Base-by-base conservation (phyloP, 805 yeast species). In the Yarrowia deformans region DNA sequence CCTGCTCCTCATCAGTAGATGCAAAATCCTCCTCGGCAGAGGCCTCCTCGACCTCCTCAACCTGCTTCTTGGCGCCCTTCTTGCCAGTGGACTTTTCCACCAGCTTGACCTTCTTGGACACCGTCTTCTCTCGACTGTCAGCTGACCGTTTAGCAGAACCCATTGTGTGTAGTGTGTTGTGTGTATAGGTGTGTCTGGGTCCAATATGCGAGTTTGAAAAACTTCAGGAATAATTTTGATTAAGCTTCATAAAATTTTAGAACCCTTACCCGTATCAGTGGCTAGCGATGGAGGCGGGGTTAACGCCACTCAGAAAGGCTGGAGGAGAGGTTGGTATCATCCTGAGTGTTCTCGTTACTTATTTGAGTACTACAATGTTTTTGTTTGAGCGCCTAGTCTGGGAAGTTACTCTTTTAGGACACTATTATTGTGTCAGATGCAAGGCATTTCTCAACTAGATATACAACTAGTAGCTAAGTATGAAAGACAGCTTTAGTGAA, bases 111-210 rank as follows among this genome's bases (percentile, higher is more conserved):
- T 64, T 64, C 34, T 64, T 64, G 60, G 35, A 3, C 49, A 43
- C 64, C 29, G 39, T 56, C 64, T 56, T 56, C 16, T 56, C 64
- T 56, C 66, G 66, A 18, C 40, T 34, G 52, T 60, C 66, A 19
- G 66, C 66, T 14, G 66, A 60, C 42, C 66, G 66, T 45, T 60
- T 60, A 34, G 66, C 66, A 60, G 66, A 60, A 43, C 66, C 61
- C 50, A 66, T 42, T 9, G 34, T 54, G 32, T 43, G 34, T 42
- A 19, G 34, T 42, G 50, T 49, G 46, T 42, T 13, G 49, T 49
- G 49, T 49, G 54, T 50, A 23, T 52, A 43, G 60, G 13, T 54
- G 35, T 23, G 40, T 39, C 40, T 45, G 16, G 14, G 39, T 10
- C 39, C 42, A 23, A 34, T 54, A 54, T 54, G 60, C 68, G 40